Conservation (phyloP, 2,329 filamentous ascomycete species). For the Fusarium sp. region DNA sequence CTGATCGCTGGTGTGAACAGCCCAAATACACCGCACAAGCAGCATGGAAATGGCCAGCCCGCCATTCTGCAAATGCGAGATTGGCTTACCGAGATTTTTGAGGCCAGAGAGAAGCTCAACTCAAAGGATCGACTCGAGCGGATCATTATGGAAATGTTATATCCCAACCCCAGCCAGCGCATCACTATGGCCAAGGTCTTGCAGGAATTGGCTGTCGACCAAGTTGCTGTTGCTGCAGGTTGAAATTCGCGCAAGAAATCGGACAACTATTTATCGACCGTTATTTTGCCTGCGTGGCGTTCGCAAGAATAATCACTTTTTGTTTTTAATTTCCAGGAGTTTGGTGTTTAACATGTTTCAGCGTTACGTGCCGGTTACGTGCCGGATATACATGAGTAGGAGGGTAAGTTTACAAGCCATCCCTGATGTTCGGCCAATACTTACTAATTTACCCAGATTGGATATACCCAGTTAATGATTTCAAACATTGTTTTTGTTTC, state of each 20-base stretch:
- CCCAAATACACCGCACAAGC: conserved; percentile 50
- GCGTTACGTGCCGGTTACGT: conserved; percentile 18
- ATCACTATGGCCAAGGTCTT: conserved; percentile 68
- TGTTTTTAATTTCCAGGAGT: conserved; percentile 29
- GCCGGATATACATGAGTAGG: conserved; percentile 27
- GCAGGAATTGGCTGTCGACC: conserved; percentile 57
- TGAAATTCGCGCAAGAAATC: conserved; percentile 15
- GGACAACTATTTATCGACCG: conserved; percentile 18
- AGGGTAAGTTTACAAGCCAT: conserved; percentile 35
- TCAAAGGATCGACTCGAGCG: conserved; percentile 63
- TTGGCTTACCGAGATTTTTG: conserved; percentile 67
- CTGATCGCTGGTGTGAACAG: conserved; percentile 69
- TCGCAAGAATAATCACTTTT: conserved; percentile 16
- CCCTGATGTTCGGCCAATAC: background rate
- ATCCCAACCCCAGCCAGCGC: conserved; percentile 63
- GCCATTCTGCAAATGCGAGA: conserved; percentile 67
- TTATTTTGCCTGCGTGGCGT: conserved; percentile 18
- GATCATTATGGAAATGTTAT: conserved; percentile 67
- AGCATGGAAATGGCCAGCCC: conserved; percentile 55
- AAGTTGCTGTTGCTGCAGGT: conserved; percentile 24
- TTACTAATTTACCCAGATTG: conserved; percentile 41
- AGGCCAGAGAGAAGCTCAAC: conserved; percentile 62
- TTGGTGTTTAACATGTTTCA: conserved; percentile 24
- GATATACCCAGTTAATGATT: conserved; percentile 40
- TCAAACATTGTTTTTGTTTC: conserved; percentile 15